Conservation (phyloP, 495 filamentous ascomycete genomes). For the Aspergillus wentii region DNA sequence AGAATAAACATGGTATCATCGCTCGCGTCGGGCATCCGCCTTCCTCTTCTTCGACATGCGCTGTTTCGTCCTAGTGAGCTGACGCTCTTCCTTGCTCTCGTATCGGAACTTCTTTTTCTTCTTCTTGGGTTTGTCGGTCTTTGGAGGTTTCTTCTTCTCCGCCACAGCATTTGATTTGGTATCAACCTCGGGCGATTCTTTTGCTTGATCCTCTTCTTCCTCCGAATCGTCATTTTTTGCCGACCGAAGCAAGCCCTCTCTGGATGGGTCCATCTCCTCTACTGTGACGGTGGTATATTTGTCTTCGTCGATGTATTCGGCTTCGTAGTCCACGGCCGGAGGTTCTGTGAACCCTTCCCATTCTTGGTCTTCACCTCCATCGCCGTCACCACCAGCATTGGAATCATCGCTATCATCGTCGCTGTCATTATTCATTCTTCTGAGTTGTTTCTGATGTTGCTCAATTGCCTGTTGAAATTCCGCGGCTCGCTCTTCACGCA, state of each 20-base stretch:
- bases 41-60: constrained; percentile 52
- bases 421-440: constrained; percentile 48
- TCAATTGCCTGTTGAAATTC: constrained; percentile 76
- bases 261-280: constrained; percentile 79
- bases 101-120: constrained; percentile 92
- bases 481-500: constrained; percentile 72
- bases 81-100: constrained; percentile 77
- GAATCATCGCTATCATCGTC: constrained; percentile 29
- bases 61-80: constrained; percentile 60
- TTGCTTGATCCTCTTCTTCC: constrained; percentile 25
- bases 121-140: constrained; percentile 56
- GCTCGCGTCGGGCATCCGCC: constrained; percentile 38
- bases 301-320: constrained; percentile 95
- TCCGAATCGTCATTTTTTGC: constrained; percentile 44
- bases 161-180: constrained; percentile 22
- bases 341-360: constrained; percentile 60
- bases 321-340: constrained; percentile 68
- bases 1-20: constrained; percentile 12
- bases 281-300: constrained; percentile 91
- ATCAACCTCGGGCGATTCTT: constrained; percentile 24
- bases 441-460: constrained; percentile 58
- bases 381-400: constrained; percentile 23
- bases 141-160: constrained; percentile 46
- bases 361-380: constrained; percentile 44
- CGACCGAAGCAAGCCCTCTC: constrained; percentile 59